Percentiles rank a stretch among this genome's conserved stretches.
Evolutionary conservation across 768 basidiomycete genomes (phyloP).

Genomic region (Tubosaeta sp.): DNA sequence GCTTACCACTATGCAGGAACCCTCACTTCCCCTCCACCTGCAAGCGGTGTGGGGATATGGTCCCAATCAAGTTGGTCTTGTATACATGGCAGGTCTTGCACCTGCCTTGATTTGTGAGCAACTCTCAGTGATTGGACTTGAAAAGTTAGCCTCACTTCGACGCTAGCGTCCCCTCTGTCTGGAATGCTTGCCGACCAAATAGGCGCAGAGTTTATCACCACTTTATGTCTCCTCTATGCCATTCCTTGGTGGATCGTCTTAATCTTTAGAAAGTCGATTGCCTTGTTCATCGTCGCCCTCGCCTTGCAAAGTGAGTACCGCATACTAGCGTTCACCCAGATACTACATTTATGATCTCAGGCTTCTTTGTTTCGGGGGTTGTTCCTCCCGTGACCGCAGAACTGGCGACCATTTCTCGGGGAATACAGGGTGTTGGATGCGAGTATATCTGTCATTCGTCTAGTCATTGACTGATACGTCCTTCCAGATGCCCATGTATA

Average conservation of each 20-base stretch:
- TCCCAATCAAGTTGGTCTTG: slow-evolving; percentile 55
- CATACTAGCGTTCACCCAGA: background rate
- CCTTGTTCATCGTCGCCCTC: slow-evolving; percentile 34
- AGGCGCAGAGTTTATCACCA: slow-evolving; percentile 54
- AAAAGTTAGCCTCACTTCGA: background rate
- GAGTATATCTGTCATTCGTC: slow-evolving; percentile 21
- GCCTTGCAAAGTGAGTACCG: slow-evolving; percentile 50
- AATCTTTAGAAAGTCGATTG: slow-evolving; percentile 50
- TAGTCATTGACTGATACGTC: background rate
- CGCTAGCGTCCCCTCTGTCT: slow-evolving; percentile 51
- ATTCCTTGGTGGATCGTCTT: slow-evolving; percentile 64
- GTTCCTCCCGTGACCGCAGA: slow-evolving; percentile 64
- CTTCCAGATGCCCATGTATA: slow-evolving; percentile 66
- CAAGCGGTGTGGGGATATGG: slow-evolving; percentile 45
- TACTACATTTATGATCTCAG: slow-evolving; percentile 31
- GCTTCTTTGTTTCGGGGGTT: slow-evolving; percentile 56
- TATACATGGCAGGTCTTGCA: slow-evolving; percentile 60
- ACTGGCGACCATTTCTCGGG: slow-evolving; percentile 54
- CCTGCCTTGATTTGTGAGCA: slow-evolving; percentile 61
- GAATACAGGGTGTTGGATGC: slow-evolving; percentile 66
- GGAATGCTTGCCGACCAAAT: slow-evolving; percentile 55
- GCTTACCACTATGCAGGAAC: slow-evolving; percentile 48
- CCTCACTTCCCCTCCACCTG: slow-evolving; percentile 53
- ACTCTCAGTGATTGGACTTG: background rate
- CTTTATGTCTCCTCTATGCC: slow-evolving; percentile 44